Evolutionary conservation across 176 grass and related monocot species (phyloP).

Genomic region (Typha latifolia): DNA sequence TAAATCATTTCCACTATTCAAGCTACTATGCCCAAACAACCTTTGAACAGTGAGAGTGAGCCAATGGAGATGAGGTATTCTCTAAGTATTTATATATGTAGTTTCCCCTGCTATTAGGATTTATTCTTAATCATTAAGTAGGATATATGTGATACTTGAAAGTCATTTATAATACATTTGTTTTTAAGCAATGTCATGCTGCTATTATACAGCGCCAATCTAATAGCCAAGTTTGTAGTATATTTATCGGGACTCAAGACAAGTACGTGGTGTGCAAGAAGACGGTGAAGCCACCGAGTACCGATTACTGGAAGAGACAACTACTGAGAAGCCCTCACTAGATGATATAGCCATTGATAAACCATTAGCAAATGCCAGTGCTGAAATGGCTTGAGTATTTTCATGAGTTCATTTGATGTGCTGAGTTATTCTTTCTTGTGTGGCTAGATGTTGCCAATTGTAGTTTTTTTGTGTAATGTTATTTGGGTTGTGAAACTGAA

Average conservation of each 20-base stretch:
- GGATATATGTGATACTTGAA: too few relatives aligned
- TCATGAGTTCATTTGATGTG: neutral
- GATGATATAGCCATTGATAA: constrained; percentile 14
- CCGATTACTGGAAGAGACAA: constrained; percentile 21
- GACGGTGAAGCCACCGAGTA: constrained; percentile 34
- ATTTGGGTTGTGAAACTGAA: constrained; percentile 46
- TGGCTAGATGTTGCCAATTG: neutral
- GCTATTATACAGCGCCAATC: constrained; percentile 32
- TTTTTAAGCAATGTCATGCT: constrained; percentile 19
- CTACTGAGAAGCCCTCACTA: constrained; percentile 19
- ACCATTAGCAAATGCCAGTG: neutral
- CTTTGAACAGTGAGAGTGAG: too few relatives aligned
- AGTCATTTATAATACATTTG: constrained; percentile 2
- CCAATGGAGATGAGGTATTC: constrained; percentile 57
- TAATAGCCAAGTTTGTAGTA: constrained; percentile 65
- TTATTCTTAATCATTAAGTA: too few relatives aligned
- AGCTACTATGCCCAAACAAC: too few relatives aligned
- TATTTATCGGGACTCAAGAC: constrained; percentile 91
- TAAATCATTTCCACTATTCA: too few relatives aligned
- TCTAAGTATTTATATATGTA: neutral
- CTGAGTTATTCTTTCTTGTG: neutral
- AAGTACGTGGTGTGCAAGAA: constrained; percentile 83
- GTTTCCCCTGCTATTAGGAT: too few relatives aligned
- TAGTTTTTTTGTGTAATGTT: constrained; percentile 23
- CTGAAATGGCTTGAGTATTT: constrained; percentile 10